Evolutionary conservation across 805 yeast species (phyloP).

Genomic region (Zygosaccharomyces bailii): DNA sequence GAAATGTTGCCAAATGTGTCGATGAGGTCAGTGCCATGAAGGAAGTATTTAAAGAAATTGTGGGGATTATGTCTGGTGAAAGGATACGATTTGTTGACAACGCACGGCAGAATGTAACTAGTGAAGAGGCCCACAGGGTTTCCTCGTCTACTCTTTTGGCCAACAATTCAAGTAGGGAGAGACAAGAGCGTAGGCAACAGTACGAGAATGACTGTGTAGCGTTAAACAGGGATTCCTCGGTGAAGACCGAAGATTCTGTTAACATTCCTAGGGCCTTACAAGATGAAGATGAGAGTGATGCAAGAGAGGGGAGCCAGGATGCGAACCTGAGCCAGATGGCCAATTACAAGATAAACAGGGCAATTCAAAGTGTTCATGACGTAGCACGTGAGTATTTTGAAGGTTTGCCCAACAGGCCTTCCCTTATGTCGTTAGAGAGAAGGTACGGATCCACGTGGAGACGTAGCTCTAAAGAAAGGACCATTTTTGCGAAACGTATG

Average conservation of each 20-base stretch:
- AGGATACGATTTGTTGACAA: constrained; percentile 25
- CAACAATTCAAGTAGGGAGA: constrained; percentile 7
- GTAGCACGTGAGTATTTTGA: constrained; percentile 32
- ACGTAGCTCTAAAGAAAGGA: constrained; percentile 27
- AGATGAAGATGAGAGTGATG: constrained; percentile 4
- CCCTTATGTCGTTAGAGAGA: constrained; percentile 27
- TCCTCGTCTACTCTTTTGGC: constrained; percentile 12
- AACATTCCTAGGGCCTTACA: not conserved
- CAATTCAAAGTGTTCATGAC: constrained; percentile 26
- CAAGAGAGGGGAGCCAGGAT: constrained; percentile 1
- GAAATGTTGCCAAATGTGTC: constrained; percentile 17
- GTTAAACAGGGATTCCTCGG: constrained; percentile 3
- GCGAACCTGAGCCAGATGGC: constrained; percentile 1
- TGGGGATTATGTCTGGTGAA: constrained; percentile 29
- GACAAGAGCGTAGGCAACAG: constrained; percentile 5
- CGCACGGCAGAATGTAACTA: constrained; percentile 20
- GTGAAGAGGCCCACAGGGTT: constrained; percentile 15
- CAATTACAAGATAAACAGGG: constrained; percentile 26
- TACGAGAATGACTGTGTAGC: constrained; percentile 7
- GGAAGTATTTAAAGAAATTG: constrained; percentile 27
- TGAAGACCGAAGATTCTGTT: constrained; percentile 10
- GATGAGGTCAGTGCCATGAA: constrained; percentile 24
- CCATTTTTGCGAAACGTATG: constrained; percentile 31
- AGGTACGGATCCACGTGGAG: constrained; percentile 33
- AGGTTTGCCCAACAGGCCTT: constrained; percentile 30